Evolutionary conservation across 805 yeast genomes (phyloP).

Genomic region (Saccharomycopsis selenospora): DNA sequence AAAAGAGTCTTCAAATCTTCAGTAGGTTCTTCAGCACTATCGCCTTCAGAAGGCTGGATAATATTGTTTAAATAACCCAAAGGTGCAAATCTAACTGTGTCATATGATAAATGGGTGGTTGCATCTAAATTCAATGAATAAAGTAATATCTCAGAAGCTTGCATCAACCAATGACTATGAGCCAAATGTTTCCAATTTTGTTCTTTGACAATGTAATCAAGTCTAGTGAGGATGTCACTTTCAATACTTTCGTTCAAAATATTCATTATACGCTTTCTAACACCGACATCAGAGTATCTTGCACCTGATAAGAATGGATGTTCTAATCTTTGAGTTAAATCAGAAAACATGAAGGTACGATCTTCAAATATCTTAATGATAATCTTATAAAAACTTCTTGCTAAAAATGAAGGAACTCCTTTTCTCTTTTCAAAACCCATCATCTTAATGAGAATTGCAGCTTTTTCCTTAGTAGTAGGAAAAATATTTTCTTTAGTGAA

Average conservation of each 20-base stretch:
- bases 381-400: conserved; percentile 76
- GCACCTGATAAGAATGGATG: conserved; percentile 96
- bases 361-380: conserved; percentile 84
- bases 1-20: conserved; percentile 28
- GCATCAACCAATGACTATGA: conserved; percentile 91
- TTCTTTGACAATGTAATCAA: conserved; percentile 78
- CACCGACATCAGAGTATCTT: conserved; percentile 62
- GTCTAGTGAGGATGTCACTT: conserved; percentile 64
- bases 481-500: conserved; percentile 65
- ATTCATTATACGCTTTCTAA: conserved; percentile 70
- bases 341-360: conserved; percentile 70
- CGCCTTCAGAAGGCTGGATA: conserved; percentile 14
- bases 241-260: conserved; percentile 77
- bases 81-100: conserved; percentile 47
- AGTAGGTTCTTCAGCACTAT: conserved; percentile 13
- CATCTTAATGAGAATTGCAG: conserved; percentile 93
- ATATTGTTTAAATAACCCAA: conserved; percentile 32
- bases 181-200: conserved; percentile 96
- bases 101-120: conserved; percentile 37
- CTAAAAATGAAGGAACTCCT: conserved; percentile 36
- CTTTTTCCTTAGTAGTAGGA: conserved; percentile 94
- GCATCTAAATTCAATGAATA: conserved; percentile 60
- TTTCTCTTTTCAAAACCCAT: conserved; percentile 83
- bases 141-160: conserved; percentile 78
- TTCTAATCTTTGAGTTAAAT: conserved; percentile 89